Evolutionary conservation across 805 yeast genomes (phyloP), one percentile per base, ranked within the genome.

Genomic region (Nakazawaea wyomingensis): DNA sequence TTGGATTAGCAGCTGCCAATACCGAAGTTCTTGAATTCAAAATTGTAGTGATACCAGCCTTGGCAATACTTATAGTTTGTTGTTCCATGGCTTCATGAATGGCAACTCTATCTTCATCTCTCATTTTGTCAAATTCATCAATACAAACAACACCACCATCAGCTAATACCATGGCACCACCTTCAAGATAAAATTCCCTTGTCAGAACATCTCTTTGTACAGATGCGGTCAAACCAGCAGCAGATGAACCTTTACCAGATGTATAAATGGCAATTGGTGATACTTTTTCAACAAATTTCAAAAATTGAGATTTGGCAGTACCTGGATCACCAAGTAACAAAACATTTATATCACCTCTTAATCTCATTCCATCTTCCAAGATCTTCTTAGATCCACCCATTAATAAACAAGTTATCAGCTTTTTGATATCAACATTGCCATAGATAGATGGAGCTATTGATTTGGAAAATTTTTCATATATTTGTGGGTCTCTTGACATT

Each of bases 21-120:
- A 93, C 99, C 28, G 96, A 82, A 0, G 99, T 93, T 65, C 99
- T 77, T 3, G 99, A 93, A 64, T 93, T 93, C 53, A 93, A 73
- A 44, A 93, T 90, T 0, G 99, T 93, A 2, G 98, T 93, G 53
- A 93, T 93, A 62, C 99, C 99, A 8, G 99, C 99, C 62, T 93
- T 93, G 26, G 99, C 99, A 61, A 93, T 90, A 11, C 98, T 91
- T 47, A 93, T 93, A 0, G 99, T 93, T 65, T 93, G 99, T 65
- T 93, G 99, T 68, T 93, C 99, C 99, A 93, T 93, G 10, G 99
- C 99, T 71, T 93, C 99, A 64, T 93, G 99, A 52, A 93, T 93
- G 0, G 99, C 98, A 30, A 93, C 98, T 59, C 99, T 76, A 64
- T 93, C 99, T 61, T 93, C 98, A 57, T 93, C 99, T 61, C 98